Evolutionary conservation across 2,329 filamentous ascomycete genomes (phyloP).

Genomic region (Pseudogymnoascus pannorum): DNA sequence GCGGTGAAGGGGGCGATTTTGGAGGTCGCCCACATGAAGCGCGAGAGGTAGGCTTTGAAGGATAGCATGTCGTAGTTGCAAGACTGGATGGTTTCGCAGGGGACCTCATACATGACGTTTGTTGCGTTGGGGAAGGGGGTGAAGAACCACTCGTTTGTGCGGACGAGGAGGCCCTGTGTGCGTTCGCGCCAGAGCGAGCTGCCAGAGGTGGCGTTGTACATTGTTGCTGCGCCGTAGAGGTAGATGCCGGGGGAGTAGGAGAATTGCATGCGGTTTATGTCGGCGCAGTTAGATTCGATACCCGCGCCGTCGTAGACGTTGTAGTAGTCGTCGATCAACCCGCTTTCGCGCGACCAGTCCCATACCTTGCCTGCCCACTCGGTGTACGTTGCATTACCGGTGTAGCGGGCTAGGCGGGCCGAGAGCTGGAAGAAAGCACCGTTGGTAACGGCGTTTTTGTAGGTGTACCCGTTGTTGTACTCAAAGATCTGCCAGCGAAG

Average conservation of each 20-base stretch:
- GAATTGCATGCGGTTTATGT: constrained; percentile 49
- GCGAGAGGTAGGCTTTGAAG: constrained; percentile 61
- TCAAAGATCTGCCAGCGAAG: constrained; percentile 76
- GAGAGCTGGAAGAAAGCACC: constrained; percentile 78
- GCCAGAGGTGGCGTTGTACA: constrained; percentile 52
- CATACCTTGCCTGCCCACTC: constrained; percentile 62
- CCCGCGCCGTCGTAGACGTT: constrained; percentile 58
- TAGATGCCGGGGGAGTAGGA: constrained; percentile 60
- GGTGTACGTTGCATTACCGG: constrained; percentile 56
- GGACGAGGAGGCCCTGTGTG: constrained; percentile 44
- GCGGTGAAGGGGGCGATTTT: constrained; percentile 49
- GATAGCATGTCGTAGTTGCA: constrained; percentile 60
- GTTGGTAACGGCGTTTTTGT: constrained; percentile 78
- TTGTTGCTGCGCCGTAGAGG: constrained; percentile 55
- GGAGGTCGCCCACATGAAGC: constrained; percentile 55
- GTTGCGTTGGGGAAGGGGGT: constrained; percentile 43
- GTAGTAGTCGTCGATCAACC: constrained; percentile 48
- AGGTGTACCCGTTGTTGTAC: constrained; percentile 69
- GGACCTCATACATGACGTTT: constrained; percentile 57
- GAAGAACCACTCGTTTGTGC: constrained; percentile 45
- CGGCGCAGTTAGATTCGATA: constrained; percentile 42
- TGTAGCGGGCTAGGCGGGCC: constrained; percentile 64
- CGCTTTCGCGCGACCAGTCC: constrained; percentile 53
- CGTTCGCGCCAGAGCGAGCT: constrained; percentile 47
- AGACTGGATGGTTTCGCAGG: constrained; percentile 50